Conservation (phyloP, 192 early-diverging fungal species). For the Coemansia sp. region DNA sequence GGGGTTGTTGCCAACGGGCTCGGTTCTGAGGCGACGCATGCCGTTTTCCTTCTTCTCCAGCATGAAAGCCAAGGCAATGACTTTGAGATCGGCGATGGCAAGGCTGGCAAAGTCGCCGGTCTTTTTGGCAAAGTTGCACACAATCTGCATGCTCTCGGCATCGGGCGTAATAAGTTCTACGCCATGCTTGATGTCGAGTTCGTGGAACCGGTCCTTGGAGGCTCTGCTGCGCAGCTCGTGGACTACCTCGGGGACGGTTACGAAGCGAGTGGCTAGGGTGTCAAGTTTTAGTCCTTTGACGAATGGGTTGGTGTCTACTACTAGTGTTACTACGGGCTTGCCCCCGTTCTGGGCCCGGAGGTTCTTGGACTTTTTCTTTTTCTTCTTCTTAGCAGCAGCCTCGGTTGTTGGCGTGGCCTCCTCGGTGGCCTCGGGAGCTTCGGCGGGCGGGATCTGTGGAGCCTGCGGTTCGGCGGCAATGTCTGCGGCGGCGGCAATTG, state of each 20-base stretch:
- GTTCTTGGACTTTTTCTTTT: conserved; percentile 11
- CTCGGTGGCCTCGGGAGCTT: neutral
- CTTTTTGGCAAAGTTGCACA: conserved; percentile 80
- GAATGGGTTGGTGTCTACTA: conserved; percentile 76
- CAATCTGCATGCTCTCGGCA: conserved; percentile 52
- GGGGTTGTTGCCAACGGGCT: conserved; percentile 52
- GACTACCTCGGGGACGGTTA: conserved; percentile 86
- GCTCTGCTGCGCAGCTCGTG: conserved; percentile 77
- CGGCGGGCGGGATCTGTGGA: neutral
- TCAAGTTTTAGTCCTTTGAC: conserved; percentile 62
- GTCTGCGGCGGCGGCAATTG: neutral
- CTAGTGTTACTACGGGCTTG: conserved; percentile 51
- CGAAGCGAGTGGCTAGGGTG: conserved; percentile 67
- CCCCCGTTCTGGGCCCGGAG: conserved; percentile 37
- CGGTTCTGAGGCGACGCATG: conserved; percentile 63
- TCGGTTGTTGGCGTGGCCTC: neutral
- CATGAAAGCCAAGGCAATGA: conserved; percentile 86
- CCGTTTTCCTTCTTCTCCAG: conserved; percentile 81
- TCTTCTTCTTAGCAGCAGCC: conserved; percentile 1
- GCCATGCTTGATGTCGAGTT: conserved; percentile 21
- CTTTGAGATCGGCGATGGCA: conserved; percentile 79
- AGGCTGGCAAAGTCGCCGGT: conserved; percentile 88
- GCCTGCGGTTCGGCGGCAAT: neutral
- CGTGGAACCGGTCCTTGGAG: conserved; percentile 57
- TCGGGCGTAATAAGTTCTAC: conserved; percentile 30